A percentile compares a stretch with the other conserved stretches of the same genome.
These are phyloP conservation scores for Ogataea ganodermae DNA, from an alignment of 805 yeast species.

Conservation along the genomic window DNA sequence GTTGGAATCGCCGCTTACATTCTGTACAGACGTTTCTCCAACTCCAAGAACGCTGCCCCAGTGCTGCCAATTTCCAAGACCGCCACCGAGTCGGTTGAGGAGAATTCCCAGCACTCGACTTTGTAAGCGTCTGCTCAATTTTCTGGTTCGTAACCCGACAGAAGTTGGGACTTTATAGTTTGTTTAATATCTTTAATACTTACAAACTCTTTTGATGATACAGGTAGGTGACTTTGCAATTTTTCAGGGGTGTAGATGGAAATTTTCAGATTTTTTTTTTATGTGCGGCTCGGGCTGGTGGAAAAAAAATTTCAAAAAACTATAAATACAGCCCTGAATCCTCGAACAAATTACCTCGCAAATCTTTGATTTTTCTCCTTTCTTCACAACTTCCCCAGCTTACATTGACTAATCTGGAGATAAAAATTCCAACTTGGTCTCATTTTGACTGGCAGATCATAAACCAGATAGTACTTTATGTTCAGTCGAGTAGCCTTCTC, in stretches of 20 bases:
- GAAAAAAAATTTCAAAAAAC: not conserved
- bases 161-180: no score
- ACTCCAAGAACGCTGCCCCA: conserved; percentile 1
- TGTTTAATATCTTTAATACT: not conserved
- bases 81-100: conserved; percentile 5
- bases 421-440: conserved; percentile 21
- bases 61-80: conserved; percentile 4
- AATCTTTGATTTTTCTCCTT: conserved; percentile 2
- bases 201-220: no score
- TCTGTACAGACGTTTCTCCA: conserved; percentile 12
- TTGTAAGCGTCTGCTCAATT: not conserved
- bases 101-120: conserved; percentile 5
- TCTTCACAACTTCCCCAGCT: conserved; percentile 26
- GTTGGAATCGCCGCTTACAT: conserved; percentile 35
- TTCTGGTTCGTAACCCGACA: no score
- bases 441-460: conserved; percentile 29
- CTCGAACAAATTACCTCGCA: not conserved
- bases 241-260: no score
- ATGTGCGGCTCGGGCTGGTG: not conserved
- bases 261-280: not conserved
- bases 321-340: not conserved
- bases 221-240: no score
- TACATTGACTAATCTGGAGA: conserved; percentile 26
- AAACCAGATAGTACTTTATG: conserved; percentile 15
- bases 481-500: conserved; percentile 24